Base-by-base conservation (phyloP, 2,329 filamentous ascomycete species). In the Beauveria rudraprayagi region DNA sequence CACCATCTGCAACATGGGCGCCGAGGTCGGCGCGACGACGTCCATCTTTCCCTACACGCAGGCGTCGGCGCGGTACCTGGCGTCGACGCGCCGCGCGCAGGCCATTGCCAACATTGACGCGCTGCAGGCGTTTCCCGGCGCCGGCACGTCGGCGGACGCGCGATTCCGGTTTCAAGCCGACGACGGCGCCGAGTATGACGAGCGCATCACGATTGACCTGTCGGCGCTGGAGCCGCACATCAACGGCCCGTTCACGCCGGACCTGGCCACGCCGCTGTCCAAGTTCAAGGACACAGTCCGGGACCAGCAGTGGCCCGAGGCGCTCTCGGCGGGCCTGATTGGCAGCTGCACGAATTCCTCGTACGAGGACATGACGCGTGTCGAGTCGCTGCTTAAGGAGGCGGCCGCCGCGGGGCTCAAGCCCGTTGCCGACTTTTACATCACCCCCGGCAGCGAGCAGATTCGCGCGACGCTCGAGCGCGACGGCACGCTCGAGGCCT, bases 311-410 rank as follows among this genome's bases (percentile, higher is more conserved):
- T 99, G 94, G 94, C 94, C 94, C 2, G 84, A 90, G 71, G 91
- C 88, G 65, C 88, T 99, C 64, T 94, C 92, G 14, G 93, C 94
- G 28, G 92, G 92, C 56, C 83, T 99, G 60, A 99, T 99, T 71
- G 94, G 94, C 63, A 96, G 92, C 78, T 99, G 94, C 81, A 99
- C 94, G 56, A 99, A 99, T 82, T 96, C 91, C 74, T 97, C 94
- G 2, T 99, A 97, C 74, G 89, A 97, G 76, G 94, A 99, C 73
- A 99, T 99, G 94, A 95, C 92, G 41, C 88, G 93, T 64, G 91
- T 92, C 16, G 93, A 97, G 76, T 86, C 92, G 70, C 84, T 99
- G 61, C 91, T 97, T 62, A 92, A 93, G 75, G 92, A 97, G 74
- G 94, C 94, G 10, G 83, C 87, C 57, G 86, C 87, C 62, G 94